Evolutionary conservation across 768 basidiomycete species (phyloP).

Genomic region (Ephemerocybe angulata): DNA sequence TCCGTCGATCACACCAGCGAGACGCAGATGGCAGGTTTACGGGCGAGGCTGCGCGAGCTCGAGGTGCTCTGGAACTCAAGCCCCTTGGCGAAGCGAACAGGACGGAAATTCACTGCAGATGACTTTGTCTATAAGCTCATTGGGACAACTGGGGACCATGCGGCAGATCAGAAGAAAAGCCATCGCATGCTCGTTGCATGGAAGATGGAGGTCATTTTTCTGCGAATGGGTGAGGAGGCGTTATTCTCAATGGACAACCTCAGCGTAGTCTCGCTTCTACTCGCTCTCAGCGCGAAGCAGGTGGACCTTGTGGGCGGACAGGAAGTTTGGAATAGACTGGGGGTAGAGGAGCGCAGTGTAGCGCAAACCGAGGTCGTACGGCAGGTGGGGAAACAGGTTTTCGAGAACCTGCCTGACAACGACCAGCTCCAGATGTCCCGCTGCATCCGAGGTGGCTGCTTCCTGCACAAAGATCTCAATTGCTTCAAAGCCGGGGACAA

Average conservation of each 20-base stretch:
- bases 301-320: constrained; percentile 21
- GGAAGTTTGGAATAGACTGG: constrained; percentile 20
- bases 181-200: not conserved
- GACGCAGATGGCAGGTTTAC: not conserved
- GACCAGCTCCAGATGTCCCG: constrained; percentile 18
- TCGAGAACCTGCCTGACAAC: constrained; percentile 16
- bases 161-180: not conserved
- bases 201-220: not conserved
- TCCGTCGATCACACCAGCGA: not conserved
- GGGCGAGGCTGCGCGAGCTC: not conserved
- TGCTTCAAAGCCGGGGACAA: constrained; percentile 26
- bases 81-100: not conserved
- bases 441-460: constrained; percentile 36
- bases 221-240: not conserved
- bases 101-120: not conserved
- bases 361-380: constrained; percentile 18
- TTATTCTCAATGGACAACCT: no score
- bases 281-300: constrained; percentile 15
- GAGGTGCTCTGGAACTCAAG: not conserved
- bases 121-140: not conserved
- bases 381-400: constrained; percentile 16
- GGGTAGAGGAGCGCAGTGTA: constrained; percentile 12
- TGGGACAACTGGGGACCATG: not conserved
- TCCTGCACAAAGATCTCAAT: constrained; percentile 39
- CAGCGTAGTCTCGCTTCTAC: not conserved